phyloP scores from a whole-genome alignment of 108 stramenopile genomes.

The Nitzschia sp. region DNA sequence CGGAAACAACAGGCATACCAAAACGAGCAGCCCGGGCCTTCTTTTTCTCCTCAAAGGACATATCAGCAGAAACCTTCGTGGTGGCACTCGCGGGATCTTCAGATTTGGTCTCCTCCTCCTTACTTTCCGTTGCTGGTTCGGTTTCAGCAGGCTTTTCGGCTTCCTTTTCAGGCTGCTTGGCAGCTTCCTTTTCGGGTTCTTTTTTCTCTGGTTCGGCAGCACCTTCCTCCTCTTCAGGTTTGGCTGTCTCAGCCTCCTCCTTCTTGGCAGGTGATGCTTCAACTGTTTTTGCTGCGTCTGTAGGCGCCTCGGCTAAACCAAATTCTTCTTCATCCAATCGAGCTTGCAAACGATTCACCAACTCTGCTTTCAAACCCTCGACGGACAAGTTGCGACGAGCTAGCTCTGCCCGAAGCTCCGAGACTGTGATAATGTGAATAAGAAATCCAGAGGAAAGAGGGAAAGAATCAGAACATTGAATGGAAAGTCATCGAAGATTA shows the following conservation, averaged over 20 bases:
- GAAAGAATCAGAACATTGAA: neutral
- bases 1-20: slow-evolving; percentile 43
- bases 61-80: slow-evolving; percentile 27
- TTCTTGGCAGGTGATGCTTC: slow-evolving; percentile 21
- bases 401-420: slow-evolving; percentile 72
- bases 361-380: slow-evolving; percentile 82
- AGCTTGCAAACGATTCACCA: slow-evolving; percentile 82
- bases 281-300: slow-evolving; percentile 20
- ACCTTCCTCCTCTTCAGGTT: slow-evolving; percentile 1
- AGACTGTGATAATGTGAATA: slow-evolving; percentile 39
- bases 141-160: slow-evolving; percentile 13
- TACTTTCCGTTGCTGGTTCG: slow-evolving; percentile 11
- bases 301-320: slow-evolving; percentile 70
- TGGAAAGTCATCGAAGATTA: no score
- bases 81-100: neutral
- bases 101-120: slow-evolving; percentile 12
- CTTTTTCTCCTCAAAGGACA: slow-evolving; percentile 80
- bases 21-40: slow-evolving; percentile 76
- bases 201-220: neutral
- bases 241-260: neutral
- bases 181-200: slow-evolving; percentile 10
- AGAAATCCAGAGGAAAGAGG: no score
- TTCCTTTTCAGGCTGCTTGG: slow-evolving; percentile 4
- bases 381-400: slow-evolving; percentile 70
- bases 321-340: slow-evolving; percentile 91